These are phyloP conservation scores for Microstegium vimineum DNA, from an alignment of 176 grass and related monocot species.

Conservation along the genomic window DNA sequence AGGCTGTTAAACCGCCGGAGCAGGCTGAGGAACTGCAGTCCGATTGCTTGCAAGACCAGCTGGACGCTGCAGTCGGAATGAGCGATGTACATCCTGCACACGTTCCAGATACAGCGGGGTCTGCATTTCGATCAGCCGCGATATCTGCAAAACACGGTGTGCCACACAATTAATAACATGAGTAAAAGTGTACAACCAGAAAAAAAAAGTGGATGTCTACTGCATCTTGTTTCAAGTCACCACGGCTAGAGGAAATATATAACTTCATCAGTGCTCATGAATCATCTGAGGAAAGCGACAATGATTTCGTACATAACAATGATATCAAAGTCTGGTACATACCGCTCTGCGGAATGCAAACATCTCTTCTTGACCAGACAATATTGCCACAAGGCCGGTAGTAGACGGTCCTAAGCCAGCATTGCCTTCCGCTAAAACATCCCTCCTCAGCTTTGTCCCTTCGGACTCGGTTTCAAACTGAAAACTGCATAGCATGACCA, in stretches of 20 bases:
- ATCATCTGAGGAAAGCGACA: neutral
- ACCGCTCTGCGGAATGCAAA: conserved; percentile 88
- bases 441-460: conserved; percentile 63
- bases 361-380: conserved; percentile 90
- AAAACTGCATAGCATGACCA: conserved; percentile 51
- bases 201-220: neutral
- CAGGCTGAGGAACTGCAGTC: neutral
- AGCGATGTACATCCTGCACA: conserved; percentile 42
- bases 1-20: conserved; percentile 27
- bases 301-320: neutral
- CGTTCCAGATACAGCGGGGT: conserved; percentile 59
- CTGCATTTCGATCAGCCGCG: conserved; percentile 89
- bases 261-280: neutral
- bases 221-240: neutral
- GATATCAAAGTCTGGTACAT: conserved; percentile 27
- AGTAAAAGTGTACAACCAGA: neutral
- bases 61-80: conserved; percentile 20
- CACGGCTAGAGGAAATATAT: no score
- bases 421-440: conserved; percentile 72
- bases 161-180: neutral
- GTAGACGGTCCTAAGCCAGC: conserved; percentile 45
- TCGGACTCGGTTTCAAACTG: conserved; percentile 89
- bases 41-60: neutral
- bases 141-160: conserved; percentile 62
- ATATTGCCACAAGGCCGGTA: conserved; percentile 49